Evolutionary conservation across 352 stramenopile genomes (phyloP).

Genomic region (Globisporangium camurandrum): DNA sequence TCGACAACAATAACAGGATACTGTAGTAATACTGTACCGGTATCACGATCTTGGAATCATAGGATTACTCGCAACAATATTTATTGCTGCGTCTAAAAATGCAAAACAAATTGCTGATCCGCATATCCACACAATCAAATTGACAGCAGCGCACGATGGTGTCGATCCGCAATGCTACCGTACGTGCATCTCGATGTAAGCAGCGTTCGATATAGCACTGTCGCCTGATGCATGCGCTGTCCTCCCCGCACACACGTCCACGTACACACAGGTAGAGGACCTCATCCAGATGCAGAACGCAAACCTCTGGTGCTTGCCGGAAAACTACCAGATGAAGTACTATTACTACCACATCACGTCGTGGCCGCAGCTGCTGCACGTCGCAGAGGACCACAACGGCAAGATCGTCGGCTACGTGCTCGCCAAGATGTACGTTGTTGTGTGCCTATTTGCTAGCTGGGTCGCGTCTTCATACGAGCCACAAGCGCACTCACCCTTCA

Average conservation of each 20-base stretch:
- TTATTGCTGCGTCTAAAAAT: too few species aligned
- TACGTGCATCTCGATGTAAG: too few species aligned
- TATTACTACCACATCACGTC: constrained; percentile 99
- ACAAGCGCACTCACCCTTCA: background rate
- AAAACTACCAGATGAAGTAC: constrained; percentile 99
- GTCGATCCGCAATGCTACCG: constrained; percentile 93
- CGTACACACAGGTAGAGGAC: constrained; percentile 77
- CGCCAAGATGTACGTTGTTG: constrained; percentile 94
- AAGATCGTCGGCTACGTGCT: constrained; percentile 99
- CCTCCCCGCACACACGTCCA: background rate
- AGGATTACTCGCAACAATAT: too few species aligned
- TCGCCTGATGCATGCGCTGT: background rate
- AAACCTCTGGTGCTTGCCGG: constrained; percentile 99
- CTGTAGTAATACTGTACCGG: too few species aligned
- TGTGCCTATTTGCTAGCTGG: too few species aligned
- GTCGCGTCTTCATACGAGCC: background rate
- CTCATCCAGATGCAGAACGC: constrained; percentile 98
- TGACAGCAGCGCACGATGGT: constrained; percentile 66
- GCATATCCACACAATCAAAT: too few species aligned
- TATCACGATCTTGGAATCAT: too few species aligned
- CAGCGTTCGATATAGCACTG: background rate
- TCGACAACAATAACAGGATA: too few species aligned
- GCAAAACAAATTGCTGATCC: too few species aligned
- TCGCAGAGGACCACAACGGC: constrained; percentile 95
- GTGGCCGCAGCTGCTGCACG: constrained; percentile 98